These are phyloP conservation scores for Russula sp. DNA, from an alignment of 768 basidiomycete species.

Conservation along the genomic window DNA sequence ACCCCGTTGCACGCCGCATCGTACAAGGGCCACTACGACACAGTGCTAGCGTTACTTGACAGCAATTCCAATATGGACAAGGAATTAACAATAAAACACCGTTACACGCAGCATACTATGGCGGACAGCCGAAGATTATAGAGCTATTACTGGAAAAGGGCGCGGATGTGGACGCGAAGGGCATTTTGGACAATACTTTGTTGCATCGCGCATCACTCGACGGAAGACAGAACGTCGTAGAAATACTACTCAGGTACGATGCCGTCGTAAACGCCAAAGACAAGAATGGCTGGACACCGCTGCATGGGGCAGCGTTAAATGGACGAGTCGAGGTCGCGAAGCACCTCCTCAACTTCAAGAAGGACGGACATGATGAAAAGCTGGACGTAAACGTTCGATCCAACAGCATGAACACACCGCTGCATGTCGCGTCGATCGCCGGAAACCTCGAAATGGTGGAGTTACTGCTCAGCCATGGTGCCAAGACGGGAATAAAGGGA, in stretches of 20 bases:
- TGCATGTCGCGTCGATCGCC: neutral
- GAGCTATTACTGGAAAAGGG: neutral
- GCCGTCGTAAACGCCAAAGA: neutral
- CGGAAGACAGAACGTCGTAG: neutral
- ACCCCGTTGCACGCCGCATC: constrained; percentile 7
- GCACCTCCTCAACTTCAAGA: neutral
- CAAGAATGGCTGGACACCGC: neutral
- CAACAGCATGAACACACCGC: neutral
- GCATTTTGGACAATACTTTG: neutral
- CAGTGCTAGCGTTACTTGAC: neutral
- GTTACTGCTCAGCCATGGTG: neutral
- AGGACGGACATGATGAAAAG: too few species aligned
- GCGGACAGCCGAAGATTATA: neutral
- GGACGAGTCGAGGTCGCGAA: neutral
- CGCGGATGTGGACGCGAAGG: neutral
- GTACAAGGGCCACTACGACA: neutral
- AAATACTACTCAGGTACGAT: neutral
- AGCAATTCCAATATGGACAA: neutral
- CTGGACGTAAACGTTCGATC: too few species aligned
- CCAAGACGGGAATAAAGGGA: neutral
- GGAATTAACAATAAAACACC: neutral
- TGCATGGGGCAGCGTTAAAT: neutral
- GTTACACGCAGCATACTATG: neutral
- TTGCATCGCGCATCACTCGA: neutral
- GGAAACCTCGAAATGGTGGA: neutral